phyloP scores from a whole-genome alignment of 768 basidiomycete genomes.

The Exsudoporus frostii region DNA sequence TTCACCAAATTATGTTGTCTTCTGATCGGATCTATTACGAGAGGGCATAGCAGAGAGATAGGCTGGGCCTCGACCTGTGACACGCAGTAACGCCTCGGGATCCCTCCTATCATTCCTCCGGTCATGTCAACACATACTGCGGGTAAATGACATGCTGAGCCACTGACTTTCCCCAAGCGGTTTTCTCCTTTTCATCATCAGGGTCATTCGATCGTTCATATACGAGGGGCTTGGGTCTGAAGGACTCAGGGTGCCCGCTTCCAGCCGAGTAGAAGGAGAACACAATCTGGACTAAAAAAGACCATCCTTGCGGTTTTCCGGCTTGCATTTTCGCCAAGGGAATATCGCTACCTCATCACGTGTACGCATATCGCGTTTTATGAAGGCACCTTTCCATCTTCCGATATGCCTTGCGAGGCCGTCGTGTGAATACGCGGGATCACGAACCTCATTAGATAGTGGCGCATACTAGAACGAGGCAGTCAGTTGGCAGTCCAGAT shows the following conservation, averaged over 20 bases:
- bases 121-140: not conserved
- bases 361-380: slow-evolving; percentile 3
- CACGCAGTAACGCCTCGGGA: slow-evolving; percentile 9
- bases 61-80: no score
- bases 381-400: slow-evolving; percentile 14
- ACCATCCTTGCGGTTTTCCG: not conserved
- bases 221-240: not conserved
- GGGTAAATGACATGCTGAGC: not conserved
- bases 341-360: slow-evolving; percentile 2
- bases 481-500: not conserved
- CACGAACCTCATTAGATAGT: slow-evolving; percentile 9
- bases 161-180: not conserved
- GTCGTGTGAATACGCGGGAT: slow-evolving; percentile 22
- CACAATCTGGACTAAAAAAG: slow-evolving; percentile 15
- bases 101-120: not conserved
- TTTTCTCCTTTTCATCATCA: not conserved
- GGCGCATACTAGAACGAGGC: slow-evolving; percentile 13
- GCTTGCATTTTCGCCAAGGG: not conserved
- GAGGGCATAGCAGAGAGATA: not conserved
- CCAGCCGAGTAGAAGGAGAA: not conserved
- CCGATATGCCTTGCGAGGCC: slow-evolving; percentile 5
- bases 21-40: slow-evolving; percentile 26
- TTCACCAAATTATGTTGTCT: slow-evolving; percentile 27
- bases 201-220: slow-evolving; percentile 5
- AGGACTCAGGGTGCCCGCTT: not conserved